Conservation (phyloP, 2,329 filamentous ascomycete genomes). For the Triangularia verruculosa region DNA sequence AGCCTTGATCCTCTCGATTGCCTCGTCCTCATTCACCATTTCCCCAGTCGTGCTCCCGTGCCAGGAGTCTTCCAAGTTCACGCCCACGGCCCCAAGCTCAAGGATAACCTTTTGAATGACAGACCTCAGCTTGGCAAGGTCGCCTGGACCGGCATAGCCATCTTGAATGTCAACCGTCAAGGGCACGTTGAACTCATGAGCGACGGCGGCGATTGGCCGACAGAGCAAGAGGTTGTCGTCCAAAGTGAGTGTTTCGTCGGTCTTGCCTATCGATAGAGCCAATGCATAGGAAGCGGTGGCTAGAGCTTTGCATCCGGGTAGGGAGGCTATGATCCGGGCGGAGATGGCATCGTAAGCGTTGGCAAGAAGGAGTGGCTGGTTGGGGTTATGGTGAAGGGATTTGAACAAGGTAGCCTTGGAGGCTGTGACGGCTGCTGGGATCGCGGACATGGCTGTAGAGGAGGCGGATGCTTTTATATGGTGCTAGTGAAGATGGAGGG, state of each 20-base stretch:
- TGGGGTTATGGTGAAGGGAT: constrained; percentile 39
- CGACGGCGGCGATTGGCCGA: constrained; percentile 38
- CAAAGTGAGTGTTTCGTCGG: constrained; percentile 42
- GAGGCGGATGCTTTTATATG: background rate
- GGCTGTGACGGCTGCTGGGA: constrained; percentile 23
- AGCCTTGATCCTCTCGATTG: constrained; percentile 39
- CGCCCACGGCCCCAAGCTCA: constrained; percentile 46
- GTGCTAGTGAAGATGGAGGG: background rate
- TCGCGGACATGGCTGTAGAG: background rate
- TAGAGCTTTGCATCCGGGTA: constrained; percentile 34
- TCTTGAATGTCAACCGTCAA: constrained; percentile 54
- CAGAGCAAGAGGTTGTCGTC: constrained; percentile 43
- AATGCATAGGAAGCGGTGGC: constrained; percentile 44
- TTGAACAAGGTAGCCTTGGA: constrained; percentile 28
- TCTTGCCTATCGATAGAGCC: constrained; percentile 36
- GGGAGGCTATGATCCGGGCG: constrained; percentile 38
- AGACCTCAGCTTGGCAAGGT: constrained; percentile 34
- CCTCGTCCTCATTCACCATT: constrained; percentile 40
- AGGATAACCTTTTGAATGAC: constrained; percentile 40
- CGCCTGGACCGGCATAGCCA: constrained; percentile 38
- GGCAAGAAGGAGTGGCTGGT: constrained; percentile 44
- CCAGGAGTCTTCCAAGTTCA: constrained; percentile 51
- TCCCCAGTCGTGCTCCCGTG: constrained; percentile 31
- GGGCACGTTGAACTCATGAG: constrained; percentile 32
- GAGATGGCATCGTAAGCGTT: constrained; percentile 48